Evolutionary conservation across 495 filamentous ascomycete genomes (phyloP).

Genomic region (Trichoderma parareesei): DNA sequence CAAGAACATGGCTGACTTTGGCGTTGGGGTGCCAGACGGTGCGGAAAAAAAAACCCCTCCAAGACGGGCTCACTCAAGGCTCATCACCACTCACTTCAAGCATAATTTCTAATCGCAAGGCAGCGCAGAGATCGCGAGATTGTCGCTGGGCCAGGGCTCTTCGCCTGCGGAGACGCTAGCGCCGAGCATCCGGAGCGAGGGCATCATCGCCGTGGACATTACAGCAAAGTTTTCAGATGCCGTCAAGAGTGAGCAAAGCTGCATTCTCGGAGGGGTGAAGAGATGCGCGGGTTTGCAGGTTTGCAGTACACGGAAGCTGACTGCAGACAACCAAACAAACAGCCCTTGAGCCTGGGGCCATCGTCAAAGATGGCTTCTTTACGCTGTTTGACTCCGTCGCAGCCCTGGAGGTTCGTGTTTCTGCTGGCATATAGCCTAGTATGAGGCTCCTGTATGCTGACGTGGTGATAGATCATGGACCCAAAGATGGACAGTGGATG

Average conservation of each 20-base stretch:
- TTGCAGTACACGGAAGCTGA: slow-evolving; percentile 19
- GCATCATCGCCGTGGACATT: slow-evolving; percentile 61
- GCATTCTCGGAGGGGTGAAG: not conserved
- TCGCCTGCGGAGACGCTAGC: slow-evolving; percentile 13
- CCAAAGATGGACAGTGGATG: slow-evolving; percentile 96
- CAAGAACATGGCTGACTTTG: slow-evolving; percentile 5
- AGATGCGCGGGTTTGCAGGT: not conserved
- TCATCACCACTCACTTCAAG: not conserved
- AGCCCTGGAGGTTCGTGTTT: slow-evolving; percentile 74
- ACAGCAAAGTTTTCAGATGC: slow-evolving; percentile 67
- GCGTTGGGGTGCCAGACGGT: slow-evolving; percentile 10
- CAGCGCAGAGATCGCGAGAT: slow-evolving; percentile 7
- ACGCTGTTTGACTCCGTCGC: slow-evolving; percentile 91
- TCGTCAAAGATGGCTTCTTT: slow-evolving; percentile 91
- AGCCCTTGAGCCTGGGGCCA: slow-evolving; percentile 71
- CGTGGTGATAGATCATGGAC: slow-evolving; percentile 75
- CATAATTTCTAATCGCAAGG: not conserved
- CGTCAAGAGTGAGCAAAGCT: slow-evolving; percentile 49
- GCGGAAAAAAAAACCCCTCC: not conserved
- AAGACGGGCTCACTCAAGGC: too few species aligned
- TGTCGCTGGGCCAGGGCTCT: slow-evolving; percentile 9
- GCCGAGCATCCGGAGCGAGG: slow-evolving; percentile 34
- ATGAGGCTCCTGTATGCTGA: slow-evolving; percentile 7
- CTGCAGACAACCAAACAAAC: not conserved
- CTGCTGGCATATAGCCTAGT: not conserved